Evolutionary conservation across 495 filamentous ascomycete genomes (phyloP).

Genomic region (Cladorrhinum samala): DNA sequence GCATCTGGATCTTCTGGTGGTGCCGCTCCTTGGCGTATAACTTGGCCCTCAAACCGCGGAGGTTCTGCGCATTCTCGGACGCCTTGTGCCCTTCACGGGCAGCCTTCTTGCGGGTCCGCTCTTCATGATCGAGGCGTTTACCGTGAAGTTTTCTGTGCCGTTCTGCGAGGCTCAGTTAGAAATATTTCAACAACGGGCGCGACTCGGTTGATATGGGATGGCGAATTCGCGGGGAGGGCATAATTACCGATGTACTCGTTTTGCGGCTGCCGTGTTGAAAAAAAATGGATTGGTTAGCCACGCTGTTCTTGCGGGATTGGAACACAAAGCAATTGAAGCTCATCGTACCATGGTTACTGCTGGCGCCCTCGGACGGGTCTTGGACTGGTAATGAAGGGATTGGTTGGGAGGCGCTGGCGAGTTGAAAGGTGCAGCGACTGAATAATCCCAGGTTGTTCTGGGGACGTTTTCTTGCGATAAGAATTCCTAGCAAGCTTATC

Average conservation of each 20-base stretch:
- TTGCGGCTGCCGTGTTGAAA: constrained; percentile 58
- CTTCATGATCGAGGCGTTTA: constrained; percentile 77
- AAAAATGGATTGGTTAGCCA: constrained; percentile 16
- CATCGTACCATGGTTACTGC: constrained; percentile 25
- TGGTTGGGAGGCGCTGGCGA: neutral
- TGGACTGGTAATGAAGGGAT: neutral
- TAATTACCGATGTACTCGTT: constrained; percentile 89
- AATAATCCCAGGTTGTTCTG: neutral
- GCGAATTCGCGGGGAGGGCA: constrained; percentile 3
- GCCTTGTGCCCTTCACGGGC: constrained; percentile 83
- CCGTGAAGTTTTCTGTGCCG: constrained; percentile 37
- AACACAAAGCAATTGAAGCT: neutral
- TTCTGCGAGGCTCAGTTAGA: constrained; percentile 16
- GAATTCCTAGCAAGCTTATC: neutral
- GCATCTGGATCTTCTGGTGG: constrained; percentile 98
- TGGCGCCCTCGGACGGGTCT: constrained; percentile 29
- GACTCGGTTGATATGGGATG: neutral
- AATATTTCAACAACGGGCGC: neutral
- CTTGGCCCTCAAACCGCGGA: constrained; percentile 88
- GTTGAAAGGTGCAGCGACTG: neutral
- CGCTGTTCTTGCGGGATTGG: neutral
- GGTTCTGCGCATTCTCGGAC: constrained; percentile 83
- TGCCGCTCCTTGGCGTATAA: constrained; percentile 89
- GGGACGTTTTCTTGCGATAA: neutral
- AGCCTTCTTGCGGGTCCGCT: constrained; percentile 77